Conservation (phyloP, 495 filamentous ascomycete species). For the Clavariopsis aquatica region DNA sequence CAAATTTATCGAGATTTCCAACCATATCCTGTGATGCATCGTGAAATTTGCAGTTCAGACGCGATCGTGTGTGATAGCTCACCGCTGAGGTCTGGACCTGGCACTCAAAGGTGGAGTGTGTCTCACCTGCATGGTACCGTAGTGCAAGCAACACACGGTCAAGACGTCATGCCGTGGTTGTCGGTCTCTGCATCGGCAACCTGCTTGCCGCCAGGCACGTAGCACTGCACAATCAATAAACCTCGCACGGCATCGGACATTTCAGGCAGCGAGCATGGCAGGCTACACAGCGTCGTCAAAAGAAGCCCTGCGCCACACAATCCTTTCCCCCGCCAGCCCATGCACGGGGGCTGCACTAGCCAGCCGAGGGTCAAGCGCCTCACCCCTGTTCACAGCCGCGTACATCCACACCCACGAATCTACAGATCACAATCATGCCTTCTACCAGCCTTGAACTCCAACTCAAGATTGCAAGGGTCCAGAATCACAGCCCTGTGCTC, state of each 20-base stretch:
- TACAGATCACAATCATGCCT: neutral
- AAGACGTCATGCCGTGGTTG: neutral
- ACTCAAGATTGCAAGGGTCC: neutral
- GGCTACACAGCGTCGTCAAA: neutral
- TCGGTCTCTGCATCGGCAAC: neutral
- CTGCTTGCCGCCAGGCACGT: neutral
- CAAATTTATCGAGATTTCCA: neutral
- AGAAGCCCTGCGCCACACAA: conserved; percentile 10
- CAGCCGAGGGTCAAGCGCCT: neutral
- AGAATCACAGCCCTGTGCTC: neutral
- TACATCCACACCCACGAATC: neutral
- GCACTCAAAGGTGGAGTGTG: neutral
- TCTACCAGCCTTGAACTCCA: neutral
- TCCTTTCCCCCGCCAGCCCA: neutral
- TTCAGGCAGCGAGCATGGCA: conserved; percentile 2
- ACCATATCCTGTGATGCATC: neutral
- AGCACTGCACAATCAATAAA: conserved; percentile 20
- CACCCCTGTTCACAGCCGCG: neutral
- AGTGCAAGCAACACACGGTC: conserved; percentile 5
- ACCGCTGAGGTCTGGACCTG: no score
- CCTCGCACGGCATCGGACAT: conserved; percentile 17
- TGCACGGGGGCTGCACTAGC: neutral
- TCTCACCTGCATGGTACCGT: conserved; percentile 7
- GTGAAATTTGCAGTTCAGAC: neutral
- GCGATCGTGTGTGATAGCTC: neutral